Base-by-base conservation (phyloP, 768 basidiomycete species). In the Boletus sp. region DNA sequence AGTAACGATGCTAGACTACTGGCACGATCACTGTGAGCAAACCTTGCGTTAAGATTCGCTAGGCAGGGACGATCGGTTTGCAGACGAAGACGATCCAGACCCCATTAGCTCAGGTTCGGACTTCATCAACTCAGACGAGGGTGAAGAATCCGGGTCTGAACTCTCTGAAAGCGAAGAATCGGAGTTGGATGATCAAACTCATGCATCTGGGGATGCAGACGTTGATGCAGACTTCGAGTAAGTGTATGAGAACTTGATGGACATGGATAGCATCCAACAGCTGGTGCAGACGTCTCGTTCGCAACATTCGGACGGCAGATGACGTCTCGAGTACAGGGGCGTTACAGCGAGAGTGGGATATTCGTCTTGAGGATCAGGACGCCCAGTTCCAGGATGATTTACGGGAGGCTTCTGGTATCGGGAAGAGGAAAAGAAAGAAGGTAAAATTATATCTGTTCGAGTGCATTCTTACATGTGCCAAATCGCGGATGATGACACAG, bases 341-440 rank as follows among this genome's bases (percentile, higher is more conserved):
- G 27, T 38, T 49, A 13, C 35, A 49, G 14, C 47, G 27, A 38
- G 35, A 49, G n/a, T 49, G 47, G 47, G 47, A 49, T 29, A 37
- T 49, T 15, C 19, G 47, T 9, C 47, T 49, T 41, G 81, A 85
- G 60, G 84, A 90, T 50, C 76, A 77, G 52, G 83, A 88, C 14
- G 79, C 79, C 0, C 81, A 85, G 59, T 87, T 90, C 64, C 81
- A 79, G 15, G 85, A 90, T 53, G 88, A 90, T 61, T 71, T 91
- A 19, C 17, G 34, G n/a, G 34, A 47, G 47, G 88, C 88, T 4
- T 86, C 87, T 10, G 89, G 89, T 8, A 78, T 91, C 34, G 88
- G 88, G 17, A 75, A 62, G 48, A 72, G 66, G 53, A 61, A 74
- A 59, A 69, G 76, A 55, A 77, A 74, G 64, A 80, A 77, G 74